Base-by-base conservation (phyloP, 257 asterid species). In the Nicotiana tomentosiformis region DNA sequence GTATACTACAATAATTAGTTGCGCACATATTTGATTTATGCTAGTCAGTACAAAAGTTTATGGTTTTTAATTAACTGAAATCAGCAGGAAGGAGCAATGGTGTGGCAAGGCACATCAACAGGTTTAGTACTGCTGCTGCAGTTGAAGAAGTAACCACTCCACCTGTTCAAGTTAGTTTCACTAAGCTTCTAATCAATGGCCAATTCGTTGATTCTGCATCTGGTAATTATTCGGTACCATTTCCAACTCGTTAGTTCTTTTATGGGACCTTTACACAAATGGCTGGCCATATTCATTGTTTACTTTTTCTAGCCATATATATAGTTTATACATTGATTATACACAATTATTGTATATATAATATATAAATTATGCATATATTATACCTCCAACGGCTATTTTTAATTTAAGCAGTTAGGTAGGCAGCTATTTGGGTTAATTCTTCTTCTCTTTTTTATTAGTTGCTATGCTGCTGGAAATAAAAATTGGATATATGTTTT, bases 131-230 rank as follows among this genome's bases (percentile, higher is more conserved):
- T 2, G 89, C 92, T 83, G 92, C 90, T 4, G 91, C 82, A 33
- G 57, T 85, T 74, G 97, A 91, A 66, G 91, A 92, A 70, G 87
- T 90, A 56, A 65, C 91, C 39, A 83, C 83, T 64, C 97, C 95
- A 11, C 77, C 90, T n/a, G 90, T 93, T 78, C 84, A 82, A 70
- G 78, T 92, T 80, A 83, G 88, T 67, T 81, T 88, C 88, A 90
- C 97, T 80, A 87, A 93, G 88, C 98, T 91, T 80, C 87, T 94
- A 10, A 94, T 94, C 85, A 90, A 94, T 86, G 97, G 96, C 5
- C 84, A 87, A 46, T 93, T 94, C 84, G 93, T 94, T 66, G 97
- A 94, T 80, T 90, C 98, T 20, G 96, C 93, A 6, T 94, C 98
- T 57, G 98, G 98, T 94, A 84, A 84, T 55, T 53, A n/a, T 9